Percentiles rank a stretch among this genome's conserved stretches.
Conservation (phyloP, 305 asterid genomes). For the Withania somnifera region DNA sequence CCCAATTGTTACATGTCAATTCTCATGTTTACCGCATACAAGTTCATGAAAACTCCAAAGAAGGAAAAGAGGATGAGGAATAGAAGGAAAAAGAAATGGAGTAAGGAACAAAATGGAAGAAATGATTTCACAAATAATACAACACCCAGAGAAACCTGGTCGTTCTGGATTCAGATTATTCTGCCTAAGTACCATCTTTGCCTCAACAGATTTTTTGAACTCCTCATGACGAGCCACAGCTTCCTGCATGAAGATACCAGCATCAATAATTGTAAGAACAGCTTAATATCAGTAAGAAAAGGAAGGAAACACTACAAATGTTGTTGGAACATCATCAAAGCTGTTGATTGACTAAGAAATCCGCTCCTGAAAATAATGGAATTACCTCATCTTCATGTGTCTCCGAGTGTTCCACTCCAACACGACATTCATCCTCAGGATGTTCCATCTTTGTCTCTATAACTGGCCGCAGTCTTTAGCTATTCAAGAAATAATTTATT, state of each 20-base stretch:
- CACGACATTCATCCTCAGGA: conserved; percentile 38
- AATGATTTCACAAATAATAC: neutral
- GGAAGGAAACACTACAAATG: neutral
- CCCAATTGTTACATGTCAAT: neutral
- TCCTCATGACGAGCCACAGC: conserved; percentile 85
- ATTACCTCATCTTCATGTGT: conserved; percentile 58
- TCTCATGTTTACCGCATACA: neutral
- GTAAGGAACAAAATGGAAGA: neutral
- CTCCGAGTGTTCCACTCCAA: conserved; percentile 47
- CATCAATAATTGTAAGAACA: neutral
- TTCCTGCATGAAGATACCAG: conserved; percentile 46
- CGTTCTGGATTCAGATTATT: conserved; percentile 82
- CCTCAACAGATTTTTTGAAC: conserved; percentile 73
- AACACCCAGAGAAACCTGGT: conserved; percentile 47
- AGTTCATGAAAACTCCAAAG: neutral
- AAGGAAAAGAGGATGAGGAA: conserved; percentile 1
- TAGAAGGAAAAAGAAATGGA: neutral
- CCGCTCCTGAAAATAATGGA: neutral
- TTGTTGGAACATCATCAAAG: neutral
- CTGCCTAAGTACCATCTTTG: conserved; percentile 62
- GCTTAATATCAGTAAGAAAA: neutral
- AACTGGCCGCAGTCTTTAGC: neutral
- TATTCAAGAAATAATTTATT: neutral
- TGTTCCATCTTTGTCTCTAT: conserved; percentile 46
- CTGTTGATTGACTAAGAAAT: neutral